Conservation (phyloP, 2,329 filamentous ascomycete species). For the Fulvia fulva region DNA sequence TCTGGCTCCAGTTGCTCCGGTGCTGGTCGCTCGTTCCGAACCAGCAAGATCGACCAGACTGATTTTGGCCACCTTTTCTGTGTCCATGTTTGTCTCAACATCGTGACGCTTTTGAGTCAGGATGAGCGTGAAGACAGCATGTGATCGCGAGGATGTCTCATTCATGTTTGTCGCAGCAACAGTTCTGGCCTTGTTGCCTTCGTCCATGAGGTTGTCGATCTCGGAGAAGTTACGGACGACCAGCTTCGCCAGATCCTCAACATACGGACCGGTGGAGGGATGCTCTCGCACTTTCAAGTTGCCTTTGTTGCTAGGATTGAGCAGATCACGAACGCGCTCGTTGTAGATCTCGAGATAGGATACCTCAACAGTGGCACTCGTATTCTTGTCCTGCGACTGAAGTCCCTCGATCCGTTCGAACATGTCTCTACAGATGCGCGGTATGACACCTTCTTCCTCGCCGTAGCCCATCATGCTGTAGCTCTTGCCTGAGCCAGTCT, state of each 20-base stretch:
- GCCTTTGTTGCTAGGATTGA: slow-evolving; percentile 92
- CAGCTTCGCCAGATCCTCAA: slow-evolving; percentile 94
- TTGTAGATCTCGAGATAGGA: slow-evolving; percentile 99
- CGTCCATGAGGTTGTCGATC: slow-evolving; percentile 97
- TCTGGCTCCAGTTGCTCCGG: slow-evolving; percentile 89
- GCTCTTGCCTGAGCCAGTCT: slow-evolving; percentile 96
- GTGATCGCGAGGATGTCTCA: slow-evolving; percentile 95
- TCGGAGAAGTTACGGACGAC: slow-evolving; percentile 90
- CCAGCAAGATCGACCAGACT: slow-evolving; percentile 96
- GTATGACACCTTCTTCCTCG: slow-evolving; percentile 90
- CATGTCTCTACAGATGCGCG: slow-evolving; percentile 96
- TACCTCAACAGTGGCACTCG: slow-evolving; percentile 91
- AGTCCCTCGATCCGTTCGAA: slow-evolving; percentile 76
- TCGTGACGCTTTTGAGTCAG: slow-evolving; percentile 92
- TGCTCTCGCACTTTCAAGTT: slow-evolving; percentile 97
- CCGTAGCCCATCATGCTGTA: slow-evolving; percentile 99
- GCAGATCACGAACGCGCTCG: slow-evolving; percentile 87
- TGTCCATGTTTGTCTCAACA: slow-evolving; percentile 88
- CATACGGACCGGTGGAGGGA: slow-evolving; percentile 94
- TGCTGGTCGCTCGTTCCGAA: slow-evolving; percentile 95
- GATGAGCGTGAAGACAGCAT: slow-evolving; percentile 95
- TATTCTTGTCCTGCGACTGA: slow-evolving; percentile 65
- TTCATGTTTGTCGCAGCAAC: slow-evolving; percentile 99
- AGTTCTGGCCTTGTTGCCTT: slow-evolving; percentile 97
- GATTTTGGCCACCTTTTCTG: slow-evolving; percentile 88